Conservation (phyloP, 2,329 filamentous ascomycete genomes). For the Sporothrix curviconia region DNA sequence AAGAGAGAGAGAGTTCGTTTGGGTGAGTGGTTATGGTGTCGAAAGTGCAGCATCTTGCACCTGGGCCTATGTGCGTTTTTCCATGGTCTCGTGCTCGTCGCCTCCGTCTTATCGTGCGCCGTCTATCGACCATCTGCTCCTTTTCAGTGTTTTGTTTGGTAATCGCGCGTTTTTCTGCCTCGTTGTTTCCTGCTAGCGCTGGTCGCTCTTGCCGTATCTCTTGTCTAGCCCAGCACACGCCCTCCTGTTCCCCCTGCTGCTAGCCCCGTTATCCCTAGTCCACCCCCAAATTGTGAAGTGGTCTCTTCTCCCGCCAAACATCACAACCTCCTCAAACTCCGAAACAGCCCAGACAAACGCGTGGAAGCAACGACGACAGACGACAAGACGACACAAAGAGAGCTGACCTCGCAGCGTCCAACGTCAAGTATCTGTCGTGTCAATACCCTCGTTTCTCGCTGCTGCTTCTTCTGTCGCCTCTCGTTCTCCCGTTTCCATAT, state of each 20-base stretch:
- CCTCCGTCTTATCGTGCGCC: slow-evolving; percentile 1
- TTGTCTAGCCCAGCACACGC: not conserved
- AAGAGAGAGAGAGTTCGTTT: not conserved
- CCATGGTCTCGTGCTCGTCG: not conserved
- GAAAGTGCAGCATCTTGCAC: no score
- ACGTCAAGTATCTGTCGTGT: not conserved
- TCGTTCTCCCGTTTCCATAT: not conserved
- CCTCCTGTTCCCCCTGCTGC: no score
- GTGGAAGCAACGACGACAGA: not conserved
- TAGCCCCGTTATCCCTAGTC: not conserved
- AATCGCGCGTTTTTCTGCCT: slow-evolving; percentile 7
- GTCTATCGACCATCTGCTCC: not conserved
- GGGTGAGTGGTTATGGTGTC: not conserved
- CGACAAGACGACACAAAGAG: not conserved
- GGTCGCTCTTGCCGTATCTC: slow-evolving; percentile 9
- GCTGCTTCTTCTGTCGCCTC: not conserved
- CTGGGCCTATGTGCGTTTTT: no score
- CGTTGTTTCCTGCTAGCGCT: slow-evolving; percentile 9
- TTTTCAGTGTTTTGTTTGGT: not conserved
- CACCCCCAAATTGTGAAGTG: slow-evolving; percentile 2
- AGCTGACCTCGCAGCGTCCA: no score
- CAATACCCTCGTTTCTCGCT: not conserved
- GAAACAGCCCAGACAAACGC: not conserved
- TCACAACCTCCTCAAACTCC: slow-evolving; percentile 4
- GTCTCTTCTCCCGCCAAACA: not conserved